phyloP scores from a whole-genome alignment of 2,329 filamentous ascomycete genomes.

The Curvularia sp. region DNA sequence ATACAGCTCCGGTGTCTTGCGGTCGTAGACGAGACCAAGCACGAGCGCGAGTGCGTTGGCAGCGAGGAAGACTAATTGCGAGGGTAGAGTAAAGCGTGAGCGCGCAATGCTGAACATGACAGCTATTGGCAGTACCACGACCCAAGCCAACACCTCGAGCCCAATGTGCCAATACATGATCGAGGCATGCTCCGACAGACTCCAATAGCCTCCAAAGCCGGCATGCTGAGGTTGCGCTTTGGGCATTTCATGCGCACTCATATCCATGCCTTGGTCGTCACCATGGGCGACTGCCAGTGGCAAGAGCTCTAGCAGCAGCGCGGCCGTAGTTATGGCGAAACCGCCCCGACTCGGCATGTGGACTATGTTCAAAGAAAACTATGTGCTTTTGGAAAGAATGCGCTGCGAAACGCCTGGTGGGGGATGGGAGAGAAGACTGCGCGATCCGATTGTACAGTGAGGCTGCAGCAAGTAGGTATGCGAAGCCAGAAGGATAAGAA shows the following conservation, averaged over 20 bases:
- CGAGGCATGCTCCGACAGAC: constrained; percentile 60
- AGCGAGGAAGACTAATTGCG: constrained; percentile 66
- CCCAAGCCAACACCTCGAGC: constrained; percentile 75
- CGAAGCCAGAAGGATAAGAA: constrained; percentile 10
- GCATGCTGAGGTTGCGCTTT: constrained; percentile 25
- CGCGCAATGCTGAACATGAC: constrained; percentile 85
- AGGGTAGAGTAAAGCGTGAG: constrained; percentile 74
- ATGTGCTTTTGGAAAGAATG: not conserved
- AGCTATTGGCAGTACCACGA: constrained; percentile 73
- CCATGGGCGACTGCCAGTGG: constrained; percentile 54
- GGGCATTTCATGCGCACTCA: constrained; percentile 34
- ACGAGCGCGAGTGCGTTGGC: constrained; percentile 53
- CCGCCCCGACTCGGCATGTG: constrained; percentile 39
- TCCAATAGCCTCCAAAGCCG: constrained; percentile 64
- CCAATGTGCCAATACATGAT: constrained; percentile 74
- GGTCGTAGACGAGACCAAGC: constrained; percentile 68
- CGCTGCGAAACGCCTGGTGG: constrained; percentile 4
- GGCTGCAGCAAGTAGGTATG: constrained; percentile 8
- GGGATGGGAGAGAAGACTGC: not conserved
- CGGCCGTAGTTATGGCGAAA: constrained; percentile 41
- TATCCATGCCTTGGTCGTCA: constrained; percentile 42
- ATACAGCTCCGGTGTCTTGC: constrained; percentile 83
- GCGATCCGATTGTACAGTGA: not conserved
- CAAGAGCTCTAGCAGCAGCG: constrained; percentile 52
- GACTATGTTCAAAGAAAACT: constrained; percentile 15